Conservation (phyloP, 2,329 filamentous ascomycete species). For the Xylariaceae sp. region DNA sequence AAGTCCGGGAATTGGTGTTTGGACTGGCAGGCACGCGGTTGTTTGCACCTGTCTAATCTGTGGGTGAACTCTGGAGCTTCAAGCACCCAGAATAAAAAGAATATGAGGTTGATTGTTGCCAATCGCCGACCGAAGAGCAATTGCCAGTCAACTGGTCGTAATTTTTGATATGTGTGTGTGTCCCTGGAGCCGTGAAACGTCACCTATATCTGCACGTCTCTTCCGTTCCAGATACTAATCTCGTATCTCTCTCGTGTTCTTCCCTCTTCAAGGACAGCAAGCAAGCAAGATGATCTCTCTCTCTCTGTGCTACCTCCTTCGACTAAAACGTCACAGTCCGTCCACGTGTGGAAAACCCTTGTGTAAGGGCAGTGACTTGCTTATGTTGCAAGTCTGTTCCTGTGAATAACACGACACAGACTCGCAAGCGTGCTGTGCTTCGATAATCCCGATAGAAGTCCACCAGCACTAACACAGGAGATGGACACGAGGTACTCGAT, state of each 20-base stretch:
- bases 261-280: not conserved
- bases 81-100: not conserved
- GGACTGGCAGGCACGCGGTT: too few relatives aligned
- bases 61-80: not conserved
- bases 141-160: conserved; percentile 3
- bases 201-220: conserved; percentile 6
- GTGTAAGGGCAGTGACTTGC: not conserved
- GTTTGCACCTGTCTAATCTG: not conserved
- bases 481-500: not conserved
- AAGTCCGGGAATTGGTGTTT: too few relatives aligned
- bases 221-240: conserved; percentile 1
- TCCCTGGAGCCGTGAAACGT: conserved; percentile 9
- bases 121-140: not conserved
- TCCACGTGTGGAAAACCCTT: conserved; percentile 1
- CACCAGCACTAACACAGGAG: not conserved
- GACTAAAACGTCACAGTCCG: not conserved
- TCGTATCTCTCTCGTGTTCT: not conserved
- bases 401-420: not conserved
- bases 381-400: not conserved
- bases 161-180: not conserved
- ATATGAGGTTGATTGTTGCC: not conserved
- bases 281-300: not conserved
- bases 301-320: conserved; percentile 6
- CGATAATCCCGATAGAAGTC: not conserved
- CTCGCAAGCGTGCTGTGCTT: not conserved